Evolutionary conservation across 2,329 filamentous ascomycete species (phyloP), one percentile per base, ranked within the genome.

Genomic region (Fusarium sarcochroum): DNA sequence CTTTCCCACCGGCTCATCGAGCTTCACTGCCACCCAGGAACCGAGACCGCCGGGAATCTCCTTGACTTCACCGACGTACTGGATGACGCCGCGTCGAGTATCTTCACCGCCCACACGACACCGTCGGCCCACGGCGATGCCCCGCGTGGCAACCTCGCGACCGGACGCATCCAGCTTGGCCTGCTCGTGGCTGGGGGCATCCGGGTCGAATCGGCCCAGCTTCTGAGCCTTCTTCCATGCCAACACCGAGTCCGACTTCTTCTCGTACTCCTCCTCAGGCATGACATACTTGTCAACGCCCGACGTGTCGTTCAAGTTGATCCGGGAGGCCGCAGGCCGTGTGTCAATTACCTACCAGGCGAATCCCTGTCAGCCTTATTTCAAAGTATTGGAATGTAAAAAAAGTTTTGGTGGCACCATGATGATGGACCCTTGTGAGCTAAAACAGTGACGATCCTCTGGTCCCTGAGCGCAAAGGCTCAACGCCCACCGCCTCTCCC

Each of bases 191-290:
- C 85, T 88, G 18, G 92, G 89, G 9, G 94, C 93, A 72, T 91
- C 86, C 14, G 96, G 96, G 77, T 98, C 93, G 80, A 99, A 99
- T 35, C 96, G 93, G 50, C 96, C 96, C n/a, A 98, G 88, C 78
- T 97, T 94, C 79, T 97, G 90, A n/a, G 89, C 84, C 82, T 93
- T 95, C 82, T 99, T 99, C 94, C 94, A 98, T 7, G 94, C 93
- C 23, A 98, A 87, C 15, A 99, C 96, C 5, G 92, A 95, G 80
- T 98, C 93, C 42, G 89, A 85, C 76, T 94, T 93, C 75, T 89
- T 89, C 77, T 94, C 93, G 81, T 99, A 99, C 76, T 94, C 91
- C 49, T 90, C 86, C 52, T 87, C 85, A n/a, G 94, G 93, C 86
- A 99, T 91, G 66, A 91, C 89, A 79, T 96, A 98, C 82, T 98